These are phyloP conservation scores for Cladosporium sp. DNA, from an alignment of 2,329 filamentous ascomycete species.

Conservation along the genomic window DNA sequence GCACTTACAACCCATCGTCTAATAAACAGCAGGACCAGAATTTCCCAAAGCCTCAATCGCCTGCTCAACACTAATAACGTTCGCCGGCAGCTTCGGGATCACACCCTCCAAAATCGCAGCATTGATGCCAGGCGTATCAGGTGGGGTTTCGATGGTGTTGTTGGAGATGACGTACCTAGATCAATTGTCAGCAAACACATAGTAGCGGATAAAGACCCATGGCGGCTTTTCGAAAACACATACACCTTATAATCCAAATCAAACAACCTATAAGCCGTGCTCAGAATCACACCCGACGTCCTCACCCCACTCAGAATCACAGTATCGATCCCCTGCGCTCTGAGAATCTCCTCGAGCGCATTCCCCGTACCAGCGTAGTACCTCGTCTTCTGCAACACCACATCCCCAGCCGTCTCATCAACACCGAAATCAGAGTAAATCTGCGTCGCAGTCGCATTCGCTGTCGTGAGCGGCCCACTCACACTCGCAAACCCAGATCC, in stretches of 20 bases:
- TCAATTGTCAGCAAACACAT: not conserved
- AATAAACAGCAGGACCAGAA: conserved; percentile 34
- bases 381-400: conserved; percentile 47
- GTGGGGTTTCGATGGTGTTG: conserved; percentile 37
- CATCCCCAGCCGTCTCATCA: conserved; percentile 37
- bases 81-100: conserved; percentile 35
- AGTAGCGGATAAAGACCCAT: too few relatives aligned
- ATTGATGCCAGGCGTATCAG: conserved; percentile 32
- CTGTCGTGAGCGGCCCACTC: conserved; percentile 33
- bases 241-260: conserved; percentile 49
- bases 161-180: conserved; percentile 36
- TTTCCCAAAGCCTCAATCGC: conserved; percentile 34
- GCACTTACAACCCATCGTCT: not conserved
- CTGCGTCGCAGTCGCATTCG: conserved; percentile 36
- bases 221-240: conserved; percentile 27
- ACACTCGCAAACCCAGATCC: conserved; percentile 41
- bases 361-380: conserved; percentile 49
- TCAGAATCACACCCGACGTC: conserved; percentile 48
- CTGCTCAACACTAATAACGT: conserved; percentile 39
- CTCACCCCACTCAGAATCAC: conserved; percentile 46
- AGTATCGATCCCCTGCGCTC: conserved; percentile 44
- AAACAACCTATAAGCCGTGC: conserved; percentile 47
- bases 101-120: conserved; percentile 35
- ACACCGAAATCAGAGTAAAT: conserved; percentile 41
- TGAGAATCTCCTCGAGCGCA: conserved; percentile 45